phyloP scores from a whole-genome alignment of 331 rosid species.

The Dryas integrifolia region DNA sequence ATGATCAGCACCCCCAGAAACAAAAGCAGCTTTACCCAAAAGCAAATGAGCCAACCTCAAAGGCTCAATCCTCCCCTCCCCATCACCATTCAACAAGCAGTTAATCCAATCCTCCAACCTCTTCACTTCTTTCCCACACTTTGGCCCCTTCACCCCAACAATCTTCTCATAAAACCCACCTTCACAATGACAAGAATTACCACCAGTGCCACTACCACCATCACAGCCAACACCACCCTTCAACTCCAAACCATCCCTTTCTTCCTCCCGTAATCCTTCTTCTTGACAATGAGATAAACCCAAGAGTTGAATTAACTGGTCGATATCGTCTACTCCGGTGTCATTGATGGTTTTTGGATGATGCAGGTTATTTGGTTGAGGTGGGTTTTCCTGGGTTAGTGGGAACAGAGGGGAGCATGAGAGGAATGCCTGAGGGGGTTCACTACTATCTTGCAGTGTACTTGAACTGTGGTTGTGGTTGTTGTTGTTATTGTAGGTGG shows the following conservation, averaged over 20 bases:
- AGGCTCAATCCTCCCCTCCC: constrained; percentile 56
- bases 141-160: constrained; percentile 77
- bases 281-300: constrained; percentile 41
- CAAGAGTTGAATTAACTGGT: constrained; percentile 48
- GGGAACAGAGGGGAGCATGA: constrained; percentile 48
- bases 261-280: not conserved
- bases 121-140: constrained; percentile 64
- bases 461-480: constrained; percentile 1
- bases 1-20: constrained; percentile 44
- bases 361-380: constrained; percentile 22
- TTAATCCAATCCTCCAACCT: constrained; percentile 80
- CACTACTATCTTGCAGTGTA: constrained; percentile 41
- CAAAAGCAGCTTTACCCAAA: constrained; percentile 61
- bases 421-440: constrained; percentile 59
- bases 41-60: constrained; percentile 77
- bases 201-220: constrained; percentile 28
- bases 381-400: constrained; percentile 31
- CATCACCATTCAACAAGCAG: constrained; percentile 48
- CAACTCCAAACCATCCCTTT: constrained; percentile 16
- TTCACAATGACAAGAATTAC: constrained; percentile 63
- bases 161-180: constrained; percentile 73
- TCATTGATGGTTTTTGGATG: constrained; percentile 15
- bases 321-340: constrained; percentile 44
- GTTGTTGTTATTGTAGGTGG: constrained; percentile 1
- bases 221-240: not conserved